Evolutionary conservation across 2,329 filamentous ascomycete genomes (phyloP).

Genomic region (Arthrinium phaeospermum): DNA sequence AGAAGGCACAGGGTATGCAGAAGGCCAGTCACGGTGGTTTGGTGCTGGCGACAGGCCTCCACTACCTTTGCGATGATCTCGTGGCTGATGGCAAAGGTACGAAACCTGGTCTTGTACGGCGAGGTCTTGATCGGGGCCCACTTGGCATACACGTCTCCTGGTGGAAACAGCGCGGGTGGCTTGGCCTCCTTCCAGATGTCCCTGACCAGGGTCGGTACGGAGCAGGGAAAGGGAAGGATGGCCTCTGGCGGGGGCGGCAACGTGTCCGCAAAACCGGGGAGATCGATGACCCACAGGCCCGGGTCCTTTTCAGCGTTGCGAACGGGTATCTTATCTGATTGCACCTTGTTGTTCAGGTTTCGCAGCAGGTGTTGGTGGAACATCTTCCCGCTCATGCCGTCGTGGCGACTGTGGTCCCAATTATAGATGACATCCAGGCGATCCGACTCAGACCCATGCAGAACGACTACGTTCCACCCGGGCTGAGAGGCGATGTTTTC

Average conservation of each 20-base stretch:
- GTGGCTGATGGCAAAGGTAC: slow-evolving; percentile 28
- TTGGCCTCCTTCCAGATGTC: slow-evolving; percentile 30
- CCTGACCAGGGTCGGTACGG: slow-evolving; percentile 26
- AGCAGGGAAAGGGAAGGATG: slow-evolving; percentile 30
- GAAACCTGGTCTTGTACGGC: slow-evolving; percentile 29
- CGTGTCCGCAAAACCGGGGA: background rate
- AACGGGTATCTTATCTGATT: slow-evolving; percentile 22
- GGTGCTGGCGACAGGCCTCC: slow-evolving; percentile 31
- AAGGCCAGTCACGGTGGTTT: slow-evolving; percentile 39
- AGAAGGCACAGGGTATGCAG: slow-evolving; percentile 33
- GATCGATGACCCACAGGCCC: background rate
- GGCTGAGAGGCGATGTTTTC: slow-evolving; percentile 30
- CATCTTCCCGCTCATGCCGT: slow-evolving; percentile 39
- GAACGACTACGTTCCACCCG: slow-evolving; percentile 33
- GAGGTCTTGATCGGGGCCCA: slow-evolving; percentile 34
- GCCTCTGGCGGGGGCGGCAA: slow-evolving; percentile 33
- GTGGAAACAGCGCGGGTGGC: slow-evolving; percentile 25
- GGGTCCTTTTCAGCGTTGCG: slow-evolving; percentile 15
- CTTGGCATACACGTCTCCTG: slow-evolving; percentile 21
- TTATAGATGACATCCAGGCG: slow-evolving; percentile 34
- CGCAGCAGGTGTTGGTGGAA: slow-evolving; percentile 38
- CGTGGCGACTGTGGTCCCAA: slow-evolving; percentile 36
- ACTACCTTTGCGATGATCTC: slow-evolving; percentile 29
- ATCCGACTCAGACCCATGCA: slow-evolving; percentile 21
- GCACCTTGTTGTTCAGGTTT: slow-evolving; percentile 31